Base-by-base conservation (phyloP, 805 yeast species). In the Kluyveromyces aestuarii region DNA sequence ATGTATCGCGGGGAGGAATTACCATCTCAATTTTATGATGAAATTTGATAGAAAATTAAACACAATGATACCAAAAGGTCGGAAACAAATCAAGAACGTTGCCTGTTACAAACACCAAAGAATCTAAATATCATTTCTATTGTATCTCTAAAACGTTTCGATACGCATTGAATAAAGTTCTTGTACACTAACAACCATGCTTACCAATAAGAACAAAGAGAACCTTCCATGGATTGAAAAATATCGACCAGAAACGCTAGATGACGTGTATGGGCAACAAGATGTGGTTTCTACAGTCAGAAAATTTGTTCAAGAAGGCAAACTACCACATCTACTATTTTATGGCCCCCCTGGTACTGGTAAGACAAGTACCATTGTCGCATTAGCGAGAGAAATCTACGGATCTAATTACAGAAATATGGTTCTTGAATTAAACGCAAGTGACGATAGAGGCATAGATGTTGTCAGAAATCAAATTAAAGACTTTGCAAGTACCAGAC, bases 381-480 rank as follows among this genome's bases (percentile, higher is more conserved):
- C 97, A 1, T 68, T 90, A 50, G 96, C 97, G 1, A 73, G 80
- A 49, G 96, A 89, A 60, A 78, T 90, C 8, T 90, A 84, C 62
- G 99, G 99, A 2, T 78, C 80, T 54, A 74, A 77, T 52, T 87
- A 86, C 63, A 79, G 76, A 57, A 86, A 88, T 61, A 89, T 90
- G 90, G 97, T 93, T 1, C 70, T 93, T 48, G 99, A 93, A 63
- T 74, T 93, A 65, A 93, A 93, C 68, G 99, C 99, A 4, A 84
- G 95, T 4, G 99, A 93, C 66, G 99, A 93, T 66, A 79, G 99
- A 69, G 99, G 99, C 55, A 93, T 93, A 56, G 96, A 88, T 58
- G 97, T 93, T 41, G 98, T 93, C n/a, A 78, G 99, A 54, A 93
- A 93, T 60, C 96, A 89, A 68, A 89, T 93, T 72, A 93, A 93